A percentile compares a stretch with the other conserved stretches of the same genome.
Evolutionary conservation across 2,329 filamentous ascomycete genomes (phyloP).

Genomic region (Fusarium bactridioides): DNA sequence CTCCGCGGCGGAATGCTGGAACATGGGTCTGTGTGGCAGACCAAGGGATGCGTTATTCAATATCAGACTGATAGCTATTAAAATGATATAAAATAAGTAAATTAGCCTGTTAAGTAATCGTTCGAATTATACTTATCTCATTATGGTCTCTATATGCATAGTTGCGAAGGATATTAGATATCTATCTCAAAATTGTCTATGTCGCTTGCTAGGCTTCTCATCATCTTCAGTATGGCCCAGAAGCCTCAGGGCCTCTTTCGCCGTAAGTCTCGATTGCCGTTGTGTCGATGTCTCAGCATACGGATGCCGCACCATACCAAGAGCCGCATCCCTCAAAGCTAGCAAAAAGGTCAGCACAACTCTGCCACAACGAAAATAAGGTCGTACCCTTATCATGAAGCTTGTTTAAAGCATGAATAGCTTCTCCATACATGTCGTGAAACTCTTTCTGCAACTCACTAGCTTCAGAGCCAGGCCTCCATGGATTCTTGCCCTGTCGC

Average conservation of each 20-base stretch:
- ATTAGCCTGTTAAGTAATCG: too few relatives aligned
- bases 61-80: too few relatives aligned
- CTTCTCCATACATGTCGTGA: not conserved
- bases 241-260: not conserved
- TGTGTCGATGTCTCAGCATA: not conserved
- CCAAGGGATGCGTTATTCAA: too few relatives aligned
- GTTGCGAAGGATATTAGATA: accelerated
- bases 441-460: not conserved
- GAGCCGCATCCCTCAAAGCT: accelerated
- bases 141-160: too few relatives aligned
- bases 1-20: too few relatives aligned
- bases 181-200: not conserved
- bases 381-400: not conserved
- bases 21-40: too few relatives aligned
- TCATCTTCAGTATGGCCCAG: accelerated
- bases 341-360: not conserved
- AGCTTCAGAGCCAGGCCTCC: not conserved
- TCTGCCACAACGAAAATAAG: accelerated
- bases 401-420: accelerated
- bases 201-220: not conserved
- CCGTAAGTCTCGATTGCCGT: accelerated
- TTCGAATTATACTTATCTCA: too few relatives aligned
- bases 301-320: not conserved
- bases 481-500: not conserved
- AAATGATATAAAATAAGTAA: too few relatives aligned